These are phyloP conservation scores for Porcisia hertigi DNA, from an alignment of 208 protist species.

Conservation along the genomic window DNA sequence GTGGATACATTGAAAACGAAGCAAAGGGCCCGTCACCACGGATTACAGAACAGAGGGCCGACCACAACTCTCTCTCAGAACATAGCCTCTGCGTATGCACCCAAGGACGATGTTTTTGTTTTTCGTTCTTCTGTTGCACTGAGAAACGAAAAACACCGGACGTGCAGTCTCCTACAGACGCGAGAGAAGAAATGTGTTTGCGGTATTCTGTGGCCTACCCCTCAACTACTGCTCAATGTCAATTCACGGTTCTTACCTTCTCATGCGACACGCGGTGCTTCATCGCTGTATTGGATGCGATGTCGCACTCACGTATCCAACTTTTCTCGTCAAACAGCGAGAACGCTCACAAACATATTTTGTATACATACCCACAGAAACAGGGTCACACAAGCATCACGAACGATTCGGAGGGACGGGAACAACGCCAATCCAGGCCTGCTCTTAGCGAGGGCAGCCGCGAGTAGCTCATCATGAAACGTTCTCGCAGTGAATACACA, in stretches of 20 bases:
- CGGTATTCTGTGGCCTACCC: no score
- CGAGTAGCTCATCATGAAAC: slow-evolving; percentile 50
- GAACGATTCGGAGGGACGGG: background rate
- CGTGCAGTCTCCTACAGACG: background rate
- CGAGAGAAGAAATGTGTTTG: background rate
- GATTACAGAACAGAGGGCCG: background rate
- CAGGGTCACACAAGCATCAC: background rate
- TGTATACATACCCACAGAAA: background rate
- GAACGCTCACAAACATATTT: no score
- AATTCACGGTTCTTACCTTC: no score
- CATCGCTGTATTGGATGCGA: no score
- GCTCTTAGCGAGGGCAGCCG: background rate
- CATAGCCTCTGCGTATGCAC: background rate
- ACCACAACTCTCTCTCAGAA: background rate
- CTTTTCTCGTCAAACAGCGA: no score
- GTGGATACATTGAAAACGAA: background rate
- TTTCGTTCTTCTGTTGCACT: background rate
- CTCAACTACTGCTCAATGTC: no score
- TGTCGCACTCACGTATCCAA: no score
- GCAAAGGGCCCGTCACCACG: background rate
- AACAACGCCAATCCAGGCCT: background rate
- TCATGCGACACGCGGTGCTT: no score
- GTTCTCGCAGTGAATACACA: slow-evolving; percentile 61
- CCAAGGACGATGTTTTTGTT: background rate
- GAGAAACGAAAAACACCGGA: background rate